Conservation (phyloP, 2,329 filamentous ascomycete species). For the Chaetothyriales sp. region DNA sequence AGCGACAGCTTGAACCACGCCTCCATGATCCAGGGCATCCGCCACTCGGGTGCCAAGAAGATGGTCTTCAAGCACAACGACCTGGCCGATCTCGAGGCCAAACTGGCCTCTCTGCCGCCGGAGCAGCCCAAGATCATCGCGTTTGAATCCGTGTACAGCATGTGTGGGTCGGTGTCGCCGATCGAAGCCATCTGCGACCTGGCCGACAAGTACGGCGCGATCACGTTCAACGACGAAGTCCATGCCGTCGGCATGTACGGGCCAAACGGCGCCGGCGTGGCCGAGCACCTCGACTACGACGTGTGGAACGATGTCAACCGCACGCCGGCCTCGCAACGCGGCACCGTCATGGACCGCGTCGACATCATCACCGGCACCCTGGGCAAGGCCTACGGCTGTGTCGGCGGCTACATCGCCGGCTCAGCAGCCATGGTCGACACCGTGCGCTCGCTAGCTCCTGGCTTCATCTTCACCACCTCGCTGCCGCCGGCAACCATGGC, state of each 20-base stretch:
- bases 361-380: constrained; percentile 97
- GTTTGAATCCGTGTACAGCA: constrained; percentile 97
- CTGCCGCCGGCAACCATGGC: constrained; percentile 95
- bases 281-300: constrained; percentile 92
- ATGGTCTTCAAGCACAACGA: constrained; percentile 99
- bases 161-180: constrained; percentile 94
- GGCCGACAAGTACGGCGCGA: constrained; percentile 91
- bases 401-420: constrained; percentile 93
- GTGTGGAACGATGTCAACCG: constrained; percentile 57
- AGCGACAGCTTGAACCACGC: constrained; percentile 96
- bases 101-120: constrained; percentile 73
- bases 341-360: constrained; percentile 86
- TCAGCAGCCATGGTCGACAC: constrained; percentile 77
- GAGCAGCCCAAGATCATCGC: constrained; percentile 94
- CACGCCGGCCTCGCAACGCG: constrained; percentile 41
- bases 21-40: constrained; percentile 98
- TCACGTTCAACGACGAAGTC: constrained; percentile 96
- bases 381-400: constrained; percentile 94
- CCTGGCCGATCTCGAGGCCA: constrained; percentile 78
- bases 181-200: constrained; percentile 94
- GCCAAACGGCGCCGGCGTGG: constrained; percentile 85
- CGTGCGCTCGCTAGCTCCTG: constrained; percentile 84
- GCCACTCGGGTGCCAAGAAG: constrained; percentile 92
- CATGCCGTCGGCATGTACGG: constrained; percentile 99
- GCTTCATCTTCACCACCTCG: constrained; percentile 98